phyloP scores from a whole-genome alignment of 306 rosid genomes.

The Vigna mungo region DNA sequence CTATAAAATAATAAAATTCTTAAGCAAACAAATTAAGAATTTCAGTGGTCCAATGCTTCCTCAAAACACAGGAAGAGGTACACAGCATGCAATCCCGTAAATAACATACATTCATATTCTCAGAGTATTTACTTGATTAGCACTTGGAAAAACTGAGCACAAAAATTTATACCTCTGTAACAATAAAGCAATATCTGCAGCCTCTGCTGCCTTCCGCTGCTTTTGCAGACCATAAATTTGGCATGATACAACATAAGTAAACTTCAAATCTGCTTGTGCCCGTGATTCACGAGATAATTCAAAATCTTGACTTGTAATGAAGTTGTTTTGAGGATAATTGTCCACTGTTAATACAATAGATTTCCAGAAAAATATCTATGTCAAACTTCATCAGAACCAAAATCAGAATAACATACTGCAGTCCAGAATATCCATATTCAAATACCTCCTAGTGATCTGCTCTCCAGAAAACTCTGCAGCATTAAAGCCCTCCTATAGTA shows the following conservation, averaged over 20 bases:
- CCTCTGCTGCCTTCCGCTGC: slow-evolving; percentile 77
- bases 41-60: background rate
- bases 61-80: background rate
- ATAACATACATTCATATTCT: slow-evolving; percentile 7
- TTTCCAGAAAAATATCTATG: slow-evolving; percentile 38
- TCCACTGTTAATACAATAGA: slow-evolving; percentile 54
- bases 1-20: slow-evolving; percentile 4
- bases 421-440: slow-evolving; percentile 25
- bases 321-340: slow-evolving; percentile 62
- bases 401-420: slow-evolving; percentile 23
- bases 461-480: slow-evolving; percentile 91
- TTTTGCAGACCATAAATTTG: slow-evolving; percentile 99
- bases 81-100: slow-evolving; percentile 6
- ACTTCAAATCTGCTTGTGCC: slow-evolving; percentile 96
- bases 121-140: background rate
- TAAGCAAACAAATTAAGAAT: slow-evolving; percentile 8
- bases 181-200: slow-evolving; percentile 90
- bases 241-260: slow-evolving; percentile 97
- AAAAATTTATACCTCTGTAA: slow-evolving; percentile 73
- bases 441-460: slow-evolving; percentile 81
- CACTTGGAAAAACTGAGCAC: slow-evolving; percentile 3
- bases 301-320: slow-evolving; percentile 73
- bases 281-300: slow-evolving; percentile 84
- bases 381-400: slow-evolving; percentile 21
- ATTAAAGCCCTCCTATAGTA: slow-evolving; percentile 96